Conservation (phyloP, 495 filamentous ascomycete species). For the Hyaloscypha finlandica region DNA sequence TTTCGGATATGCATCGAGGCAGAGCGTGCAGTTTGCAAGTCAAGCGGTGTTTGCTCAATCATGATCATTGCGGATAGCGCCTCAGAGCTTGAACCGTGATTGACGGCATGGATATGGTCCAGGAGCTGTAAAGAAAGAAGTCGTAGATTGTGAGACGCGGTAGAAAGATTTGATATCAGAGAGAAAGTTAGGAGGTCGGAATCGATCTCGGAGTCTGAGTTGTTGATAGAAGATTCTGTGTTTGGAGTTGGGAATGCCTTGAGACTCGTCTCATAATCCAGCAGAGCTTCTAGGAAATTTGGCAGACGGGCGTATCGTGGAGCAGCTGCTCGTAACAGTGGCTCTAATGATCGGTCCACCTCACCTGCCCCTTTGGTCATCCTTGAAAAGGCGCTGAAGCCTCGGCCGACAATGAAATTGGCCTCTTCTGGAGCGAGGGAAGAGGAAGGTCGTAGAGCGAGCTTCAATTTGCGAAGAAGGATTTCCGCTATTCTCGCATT, state of each 20-base stretch:
- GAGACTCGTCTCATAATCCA: slow-evolving; percentile 58
- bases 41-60: slow-evolving; percentile 76
- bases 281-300: slow-evolving; percentile 66
- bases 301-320: slow-evolving; percentile 60
- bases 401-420: slow-evolving; percentile 57
- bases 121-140: slow-evolving; percentile 71
- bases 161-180: slow-evolving; percentile 70
- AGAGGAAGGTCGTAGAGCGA: slow-evolving; percentile 55
- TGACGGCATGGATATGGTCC: slow-evolving; percentile 43
- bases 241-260: slow-evolving; percentile 37
- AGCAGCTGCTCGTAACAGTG: slow-evolving; percentile 60
- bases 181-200: slow-evolving; percentile 57
- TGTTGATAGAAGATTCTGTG: slow-evolving; percentile 28
- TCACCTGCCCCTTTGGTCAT: slow-evolving; percentile 50
- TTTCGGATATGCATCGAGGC: slow-evolving; percentile 84
- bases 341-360: slow-evolving; percentile 55
- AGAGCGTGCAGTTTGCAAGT: slow-evolving; percentile 70
- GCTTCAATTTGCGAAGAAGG: slow-evolving; percentile 55
- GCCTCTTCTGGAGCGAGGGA: slow-evolving; percentile 57
- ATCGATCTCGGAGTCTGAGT: slow-evolving; percentile 22
- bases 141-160: slow-evolving; percentile 70
- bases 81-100: slow-evolving; percentile 39
- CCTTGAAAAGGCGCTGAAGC: slow-evolving; percentile 54
- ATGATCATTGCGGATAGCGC: slow-evolving; percentile 59
- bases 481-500: slow-evolving; percentile 55